Base-by-base conservation (phyloP, 805 yeast genomes). In the Ogataea wickerhamii region DNA sequence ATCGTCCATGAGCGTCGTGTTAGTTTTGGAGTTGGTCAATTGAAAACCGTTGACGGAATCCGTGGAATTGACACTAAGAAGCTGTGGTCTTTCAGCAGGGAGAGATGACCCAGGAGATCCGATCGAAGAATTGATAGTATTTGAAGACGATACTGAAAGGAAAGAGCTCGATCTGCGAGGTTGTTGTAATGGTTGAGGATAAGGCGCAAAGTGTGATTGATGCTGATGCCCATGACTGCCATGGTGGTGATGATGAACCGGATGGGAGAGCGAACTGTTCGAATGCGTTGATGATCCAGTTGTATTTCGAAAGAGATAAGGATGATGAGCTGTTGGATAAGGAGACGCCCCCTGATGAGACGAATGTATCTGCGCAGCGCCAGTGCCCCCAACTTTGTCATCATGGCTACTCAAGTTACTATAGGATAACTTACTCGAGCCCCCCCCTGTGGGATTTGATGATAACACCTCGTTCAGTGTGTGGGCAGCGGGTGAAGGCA, bases 1-100 rank as follows among this genome's bases (percentile, higher is more conserved):
- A 32, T 59, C 66, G 30, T 56, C 63, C 60, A 58, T 58, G 13
- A 60, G 36, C 1, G 66, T 59, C 10, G 64, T 53, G 38, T 61
- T 59, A 2, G 64, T 60, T 36, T 58, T 59, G 2, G 62, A 38
- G 30, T 58, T 61, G 1, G 60, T 47, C 21, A 60, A 37, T 28
- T 46, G 53, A 32, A 53, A 53, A 2, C 55, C 56, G 25, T 45
- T 51, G 22, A 51, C 31, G 10, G 59, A 48, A 18, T 48, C 58
- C 1, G 52, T 35, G 1, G 54, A 49, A 28, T 47, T 48, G 18
- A 47, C 47, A 6, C 52, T 53, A 8, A 54, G 21, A 24, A 53
- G 31, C 20, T 58, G 52, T 10, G 64, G 64, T 20, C 49, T 38
- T 18, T 58, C 59, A 7, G 38, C 39, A n/a, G 43, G 39, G 13